Evolutionary conservation across 2,329 filamentous ascomycete species (phyloP), one percentile per base, ranked within the genome.

Genomic region (Sphaceloma murrayae): DNA sequence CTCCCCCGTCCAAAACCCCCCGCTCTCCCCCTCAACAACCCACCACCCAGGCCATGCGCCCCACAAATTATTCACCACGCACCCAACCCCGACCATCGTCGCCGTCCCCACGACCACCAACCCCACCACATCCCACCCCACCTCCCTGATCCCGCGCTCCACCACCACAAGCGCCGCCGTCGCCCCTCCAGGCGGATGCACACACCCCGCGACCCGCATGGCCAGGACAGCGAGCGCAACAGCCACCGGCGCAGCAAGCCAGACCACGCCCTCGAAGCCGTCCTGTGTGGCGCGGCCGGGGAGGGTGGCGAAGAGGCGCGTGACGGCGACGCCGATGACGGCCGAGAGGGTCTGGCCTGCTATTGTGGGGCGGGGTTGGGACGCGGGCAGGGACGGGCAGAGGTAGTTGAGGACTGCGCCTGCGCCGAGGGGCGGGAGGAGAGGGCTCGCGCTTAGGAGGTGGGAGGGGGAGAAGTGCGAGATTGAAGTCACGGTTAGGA

Each of bases 111-210:
- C 54, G 46, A 66, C 49, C 3, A 70, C 59, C 5, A 70, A 49
- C 0, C 60, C 59, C 0, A 68, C 59, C 48, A 64, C 70, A 27
- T 58, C 58, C 67, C 68, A 72, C 2, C 67, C 67, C 59, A 71
- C 61, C 0, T 53, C 58, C 10, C 60, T 64, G 18, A 68, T 59
- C 2, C 56, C 52, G 2, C 62, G 53, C 3, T 64, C 56, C 3
- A 63, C 65, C 4, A 62, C 62, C 1, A 68, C 67, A 17, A 72
- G 53, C 1, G 70, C 60, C 2, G 68, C 67, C 7, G 67, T 69
- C 0, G 68, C 68, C 16, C 68, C 68, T 13, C 67, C 68, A 5
- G 68, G 68, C n/a, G 68, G 68, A 51, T 71, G 67, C 1, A 69
- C 61, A 1, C 67, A 70, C 34, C 65, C 64, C 3, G 68, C 70